Conservation (phyloP, 1,284 basidiomycete genomes). For the Takashimella koratensis region DNA sequence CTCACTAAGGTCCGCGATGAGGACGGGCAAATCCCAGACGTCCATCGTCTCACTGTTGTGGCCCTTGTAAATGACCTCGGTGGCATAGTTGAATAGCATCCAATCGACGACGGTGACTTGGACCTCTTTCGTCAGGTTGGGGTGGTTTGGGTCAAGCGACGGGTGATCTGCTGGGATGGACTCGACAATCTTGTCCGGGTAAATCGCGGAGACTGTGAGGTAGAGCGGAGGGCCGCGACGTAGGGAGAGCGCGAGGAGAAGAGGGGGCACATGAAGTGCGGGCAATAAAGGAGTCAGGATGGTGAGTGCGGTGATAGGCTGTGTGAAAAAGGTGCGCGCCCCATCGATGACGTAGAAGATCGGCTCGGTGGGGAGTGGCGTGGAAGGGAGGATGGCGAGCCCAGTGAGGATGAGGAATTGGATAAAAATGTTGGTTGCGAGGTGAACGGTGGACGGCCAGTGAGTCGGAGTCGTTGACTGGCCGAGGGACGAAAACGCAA, state of each 20-base stretch:
- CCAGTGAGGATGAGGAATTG: conserved; percentile 53
- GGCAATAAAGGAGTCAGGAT: conserved; percentile 39
- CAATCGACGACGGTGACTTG: conserved; percentile 59
- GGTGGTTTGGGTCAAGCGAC: conserved; percentile 29
- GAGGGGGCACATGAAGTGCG: conserved; percentile 55
- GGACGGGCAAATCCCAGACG: conserved; percentile 77
- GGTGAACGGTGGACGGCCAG: conserved; percentile 61
- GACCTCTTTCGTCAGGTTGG: conserved; percentile 43
- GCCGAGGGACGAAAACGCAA: conserved; percentile 58
- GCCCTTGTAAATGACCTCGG: conserved; percentile 75
- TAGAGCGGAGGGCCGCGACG: conserved; percentile 69
- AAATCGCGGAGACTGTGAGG: conserved; percentile 66
- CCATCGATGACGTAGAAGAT: conserved; percentile 11
- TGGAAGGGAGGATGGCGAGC: conserved; percentile 41
- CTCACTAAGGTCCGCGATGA: conserved; percentile 67
- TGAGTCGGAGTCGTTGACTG: conserved; percentile 57
- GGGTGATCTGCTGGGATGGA: conserved; percentile 26
- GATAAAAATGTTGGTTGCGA: conserved; percentile 59
- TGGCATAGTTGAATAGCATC: conserved; percentile 75
- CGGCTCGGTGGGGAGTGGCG: conserved; percentile 27
- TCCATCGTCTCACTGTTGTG: conserved; percentile 68
- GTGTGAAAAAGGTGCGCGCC: conserved; percentile 5
- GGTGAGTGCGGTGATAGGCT: conserved; percentile 12
- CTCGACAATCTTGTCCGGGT: conserved; percentile 60
- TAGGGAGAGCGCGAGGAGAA: conserved; percentile 57